These are phyloP conservation scores for Zygotorulaspora florentina DNA, from an alignment of 805 yeast genomes.

Conservation along the genomic window DNA sequence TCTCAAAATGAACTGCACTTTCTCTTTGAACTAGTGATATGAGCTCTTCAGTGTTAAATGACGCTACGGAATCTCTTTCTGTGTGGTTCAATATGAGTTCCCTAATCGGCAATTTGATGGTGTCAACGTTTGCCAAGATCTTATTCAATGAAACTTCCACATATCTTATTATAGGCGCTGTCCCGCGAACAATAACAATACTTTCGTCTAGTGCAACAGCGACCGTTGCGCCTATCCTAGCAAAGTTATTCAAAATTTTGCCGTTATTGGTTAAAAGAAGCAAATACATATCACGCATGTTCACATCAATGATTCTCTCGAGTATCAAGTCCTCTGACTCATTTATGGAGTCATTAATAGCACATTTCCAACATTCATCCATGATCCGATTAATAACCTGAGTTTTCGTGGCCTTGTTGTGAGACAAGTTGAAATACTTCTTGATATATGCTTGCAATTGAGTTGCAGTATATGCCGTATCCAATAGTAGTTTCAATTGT, in stretches of 20 bases:
- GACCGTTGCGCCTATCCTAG: constrained; percentile 29
- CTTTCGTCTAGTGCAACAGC: constrained; percentile 29
- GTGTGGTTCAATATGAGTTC: constrained; percentile 19
- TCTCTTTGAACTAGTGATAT: constrained; percentile 23
- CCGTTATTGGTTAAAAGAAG: constrained; percentile 32
- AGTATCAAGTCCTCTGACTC: constrained; percentile 23
- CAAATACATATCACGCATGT: constrained; percentile 26
- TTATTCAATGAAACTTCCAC: constrained; percentile 31
- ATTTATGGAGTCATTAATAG: constrained; percentile 14
- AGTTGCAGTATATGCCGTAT: constrained; percentile 25
- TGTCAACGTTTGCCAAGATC: constrained; percentile 27
- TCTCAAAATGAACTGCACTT: constrained; percentile 22
- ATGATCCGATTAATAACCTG: constrained; percentile 16
- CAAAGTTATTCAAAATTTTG: constrained; percentile 31
- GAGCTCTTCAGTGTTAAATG: constrained; percentile 11
- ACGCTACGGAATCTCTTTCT: constrained; percentile 7
- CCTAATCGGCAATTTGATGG: constrained; percentile 15
- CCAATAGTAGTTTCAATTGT: constrained; percentile 20
- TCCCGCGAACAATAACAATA: constrained; percentile 25
- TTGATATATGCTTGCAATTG: constrained; percentile 26
- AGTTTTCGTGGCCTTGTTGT: constrained; percentile 13
- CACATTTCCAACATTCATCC: constrained; percentile 22
- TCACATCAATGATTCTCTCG: constrained; percentile 23
- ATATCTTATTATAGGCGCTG: constrained; percentile 25
- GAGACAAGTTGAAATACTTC: constrained; percentile 10